Conservation (phyloP, 768 basidiomycete species). For the Macrocybe gigantea region DNA sequence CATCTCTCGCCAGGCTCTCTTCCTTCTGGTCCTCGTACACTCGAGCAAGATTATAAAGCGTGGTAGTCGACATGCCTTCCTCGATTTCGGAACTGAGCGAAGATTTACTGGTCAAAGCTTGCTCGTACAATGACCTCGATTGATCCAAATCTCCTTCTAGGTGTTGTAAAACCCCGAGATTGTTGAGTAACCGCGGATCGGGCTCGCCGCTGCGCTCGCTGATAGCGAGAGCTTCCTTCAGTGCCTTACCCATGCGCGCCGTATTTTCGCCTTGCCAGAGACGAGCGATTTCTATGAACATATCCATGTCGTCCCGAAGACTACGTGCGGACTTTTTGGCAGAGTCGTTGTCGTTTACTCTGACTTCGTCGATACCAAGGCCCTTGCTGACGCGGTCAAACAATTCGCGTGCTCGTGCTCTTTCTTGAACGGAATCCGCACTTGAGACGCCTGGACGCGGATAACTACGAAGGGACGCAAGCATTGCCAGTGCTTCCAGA, state of each 20-base stretch:
- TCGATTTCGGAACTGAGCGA: conserved; percentile 37
- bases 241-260: conserved; percentile 66
- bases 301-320: conserved; percentile 74
- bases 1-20: conserved; percentile 67
- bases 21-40: conserved; percentile 86
- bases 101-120: conserved; percentile 57
- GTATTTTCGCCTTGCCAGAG: conserved; percentile 81
- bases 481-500: conserved; percentile 81
- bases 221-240: conserved; percentile 68
- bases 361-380: conserved; percentile 57
- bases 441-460: conserved; percentile 75
- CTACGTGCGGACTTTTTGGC: conserved; percentile 38
- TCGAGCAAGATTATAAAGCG: conserved; percentile 88
- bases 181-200: conserved; percentile 74
- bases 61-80: conserved; percentile 74
- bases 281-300: conserved; percentile 87
- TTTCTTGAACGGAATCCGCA: conserved; percentile 69
- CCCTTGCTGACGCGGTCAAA: conserved; percentile 71
- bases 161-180: conserved; percentile 72
- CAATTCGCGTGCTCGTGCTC: conserved; percentile 67
- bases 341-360: conserved; percentile 32
- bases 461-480: conserved; percentile 83
- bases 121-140: conserved; percentile 66
- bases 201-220: conserved; percentile 42
- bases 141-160: conserved; percentile 53